Evolutionary conservation across 495 filamentous ascomycete species (phyloP).

Genomic region (Parachaetomium inaequale): DNA sequence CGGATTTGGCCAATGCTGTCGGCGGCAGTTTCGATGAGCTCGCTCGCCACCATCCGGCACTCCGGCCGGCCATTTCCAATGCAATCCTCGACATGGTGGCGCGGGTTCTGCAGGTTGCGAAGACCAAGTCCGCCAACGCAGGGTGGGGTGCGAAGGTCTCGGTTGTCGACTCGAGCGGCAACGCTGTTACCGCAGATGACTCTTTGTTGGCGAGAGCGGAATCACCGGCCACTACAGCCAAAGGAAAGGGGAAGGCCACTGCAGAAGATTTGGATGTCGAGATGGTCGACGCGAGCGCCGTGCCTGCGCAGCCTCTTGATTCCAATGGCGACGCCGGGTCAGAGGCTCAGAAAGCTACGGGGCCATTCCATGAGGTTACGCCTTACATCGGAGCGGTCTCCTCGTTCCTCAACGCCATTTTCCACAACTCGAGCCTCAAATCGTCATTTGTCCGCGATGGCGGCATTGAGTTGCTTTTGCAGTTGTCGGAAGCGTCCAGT

Average conservation of each 20-base stretch:
- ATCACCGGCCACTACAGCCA: constrained; percentile 14
- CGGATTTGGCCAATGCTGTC: constrained; percentile 59
- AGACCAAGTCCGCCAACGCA: constrained; percentile 58
- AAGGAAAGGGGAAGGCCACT: constrained; percentile 42
- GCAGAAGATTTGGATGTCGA: constrained; percentile 50
- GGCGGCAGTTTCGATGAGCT: constrained; percentile 91
- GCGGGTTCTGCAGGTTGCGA: constrained; percentile 67
- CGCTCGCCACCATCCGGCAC: constrained; percentile 81
- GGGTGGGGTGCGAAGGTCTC: constrained; percentile 80
- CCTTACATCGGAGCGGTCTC: constrained; percentile 72
- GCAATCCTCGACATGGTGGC: constrained; percentile 79
- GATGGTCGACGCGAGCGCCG: constrained; percentile 50
- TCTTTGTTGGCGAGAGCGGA: constrained; percentile 24
- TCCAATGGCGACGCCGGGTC: constrained; percentile 3
- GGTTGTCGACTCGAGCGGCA: constrained; percentile 52
- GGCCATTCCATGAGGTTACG: constrained; percentile 33
- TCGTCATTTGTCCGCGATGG: constrained; percentile 70
- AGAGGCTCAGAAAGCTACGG: background rate
- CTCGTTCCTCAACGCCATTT: constrained; percentile 73
- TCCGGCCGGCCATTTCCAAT: constrained; percentile 75
- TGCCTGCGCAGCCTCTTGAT: constrained; percentile 1
- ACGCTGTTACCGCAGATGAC: constrained; percentile 49
- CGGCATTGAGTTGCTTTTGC: constrained; percentile 79
- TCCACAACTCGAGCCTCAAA: constrained; percentile 72
- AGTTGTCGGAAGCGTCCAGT: constrained; percentile 74